phyloP scores from a whole-genome alignment of 2,329 filamentous ascomycete genomes.

The Aspergillus calidoustus region DNA sequence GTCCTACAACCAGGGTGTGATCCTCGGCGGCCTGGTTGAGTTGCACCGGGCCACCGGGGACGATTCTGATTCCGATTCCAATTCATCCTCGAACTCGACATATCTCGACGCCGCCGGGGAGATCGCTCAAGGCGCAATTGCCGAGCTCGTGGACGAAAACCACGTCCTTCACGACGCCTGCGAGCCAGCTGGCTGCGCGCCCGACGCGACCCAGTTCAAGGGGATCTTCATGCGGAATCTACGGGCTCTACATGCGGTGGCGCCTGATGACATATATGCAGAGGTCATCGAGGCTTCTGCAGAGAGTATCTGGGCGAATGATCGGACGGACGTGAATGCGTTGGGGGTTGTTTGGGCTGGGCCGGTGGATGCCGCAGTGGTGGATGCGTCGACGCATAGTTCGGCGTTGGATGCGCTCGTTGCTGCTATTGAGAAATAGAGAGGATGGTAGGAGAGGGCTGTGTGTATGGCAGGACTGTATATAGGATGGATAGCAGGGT shows the following conservation, averaged over 20 bases:
- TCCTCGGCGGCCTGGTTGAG: constrained; percentile 62
- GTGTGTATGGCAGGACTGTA: too few relatives aligned
- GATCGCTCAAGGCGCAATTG: not conserved
- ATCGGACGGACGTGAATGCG: not conserved
- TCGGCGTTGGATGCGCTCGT: not conserved
- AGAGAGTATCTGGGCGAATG: not conserved
- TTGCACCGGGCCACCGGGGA: constrained; percentile 36
- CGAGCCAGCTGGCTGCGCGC: constrained; percentile 55
- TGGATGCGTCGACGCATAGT: not conserved
- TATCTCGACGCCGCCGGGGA: not conserved
- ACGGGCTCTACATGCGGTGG: constrained; percentile 58
- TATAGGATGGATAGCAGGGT: too few relatives aligned
- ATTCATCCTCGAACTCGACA: not conserved
- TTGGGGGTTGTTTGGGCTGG: not conserved
- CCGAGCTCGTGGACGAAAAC: not conserved
- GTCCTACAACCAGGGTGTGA: constrained; percentile 66
- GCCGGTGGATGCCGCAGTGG: not conserved
- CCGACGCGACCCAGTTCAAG: constrained; percentile 69
- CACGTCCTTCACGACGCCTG: constrained; percentile 56
- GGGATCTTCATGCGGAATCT: constrained; percentile 72
- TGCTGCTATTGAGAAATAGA: not conserved
- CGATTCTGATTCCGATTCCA: not conserved
- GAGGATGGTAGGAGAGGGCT: too few relatives aligned
- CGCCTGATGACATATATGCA: constrained; percentile 55
- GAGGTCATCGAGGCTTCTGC: not conserved